These are phyloP conservation scores for Tricladium varicosporioides DNA, from an alignment of 2,329 filamentous ascomycete genomes.

Conservation along the genomic window DNA sequence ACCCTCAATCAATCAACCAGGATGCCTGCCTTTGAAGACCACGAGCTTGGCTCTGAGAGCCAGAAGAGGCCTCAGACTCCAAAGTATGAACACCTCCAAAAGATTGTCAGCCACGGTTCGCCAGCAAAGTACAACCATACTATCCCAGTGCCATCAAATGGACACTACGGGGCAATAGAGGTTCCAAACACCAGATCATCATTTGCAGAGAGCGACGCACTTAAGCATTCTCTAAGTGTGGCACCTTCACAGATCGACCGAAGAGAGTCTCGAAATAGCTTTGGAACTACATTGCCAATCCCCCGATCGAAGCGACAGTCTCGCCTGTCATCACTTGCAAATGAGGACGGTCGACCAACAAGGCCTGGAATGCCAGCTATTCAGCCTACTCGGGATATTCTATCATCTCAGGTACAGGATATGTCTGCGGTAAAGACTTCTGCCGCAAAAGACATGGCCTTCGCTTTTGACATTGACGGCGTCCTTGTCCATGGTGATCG, in stretches of 20 bases:
- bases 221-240: constrained; percentile 72
- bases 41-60: constrained; percentile 47
- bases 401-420: constrained; percentile 69
- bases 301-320: constrained; percentile 68
- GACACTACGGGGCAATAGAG: constrained; percentile 53
- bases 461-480: constrained; percentile 77
- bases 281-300: constrained; percentile 70
- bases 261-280: constrained; percentile 71
- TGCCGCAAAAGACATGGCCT: constrained; percentile 76
- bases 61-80: constrained; percentile 18
- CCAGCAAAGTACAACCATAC: constrained; percentile 13
- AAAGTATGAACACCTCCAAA: constrained; percentile 18
- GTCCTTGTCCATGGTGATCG: constrained; percentile 72
- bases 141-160: constrained; percentile 44
- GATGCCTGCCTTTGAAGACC: constrained; percentile 61
- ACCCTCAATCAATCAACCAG: constrained; percentile 33
- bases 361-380: constrained; percentile 57
- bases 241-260: constrained; percentile 66
- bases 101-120: constrained; percentile 24
- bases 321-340: constrained; percentile 61
- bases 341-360: constrained; percentile 43
- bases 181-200: constrained; percentile 67
- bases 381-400: constrained; percentile 63
- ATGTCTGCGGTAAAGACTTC: constrained; percentile 63
- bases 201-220: constrained; percentile 64